Evolutionary conservation across 345 rosid genomes (phyloP), one percentile per base, ranked within the genome.

Genomic region (Moringa oleifera): DNA sequence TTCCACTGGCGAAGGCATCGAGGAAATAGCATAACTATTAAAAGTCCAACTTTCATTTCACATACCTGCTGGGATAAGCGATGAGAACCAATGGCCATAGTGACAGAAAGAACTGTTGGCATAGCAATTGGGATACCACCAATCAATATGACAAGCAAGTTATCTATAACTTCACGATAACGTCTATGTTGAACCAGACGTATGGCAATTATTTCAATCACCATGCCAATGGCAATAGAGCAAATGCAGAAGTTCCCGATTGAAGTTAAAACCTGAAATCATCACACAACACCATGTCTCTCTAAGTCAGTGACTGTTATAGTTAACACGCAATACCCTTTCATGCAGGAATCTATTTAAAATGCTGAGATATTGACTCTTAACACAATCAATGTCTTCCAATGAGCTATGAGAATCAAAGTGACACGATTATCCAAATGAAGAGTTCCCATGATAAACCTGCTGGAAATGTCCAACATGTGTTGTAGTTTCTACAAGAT

Each of bases 71-170:
- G 92, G 25, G 96, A 88, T 24, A 89, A 68, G 41, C 92, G 88
- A 69, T 83, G 96, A 17, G 98, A 86, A 63, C 95, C 96, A 33
- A 91, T 89, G 0, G 98, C 98, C 98, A 89, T 89, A 9, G 96
- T 89, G 53, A 91, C 98, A 25, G 98, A 92, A 79, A 92, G 92
- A 69, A 92, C 98, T 0, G 98, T 92, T 9, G 96, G 96, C 96
- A 92, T 89, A 64, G 98, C 98, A 64, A 92, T 92, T 41, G 98
- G 98, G 77, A 92, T 92, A 72, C 96, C 98, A 70, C 98, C 98
- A 33, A 87, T 92, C 62, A 92, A 89, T 61, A 92, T 77, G 70
- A 89, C 96, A 5, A 87, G 81, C 64, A 92, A 85, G 52, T 89
- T 92, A 67, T 92, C 96, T 19, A 92, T 79, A 31, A 87, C 93